phyloP scores from a whole-genome alignment of 2,329 filamentous ascomycete species.

The Nigrograna mackinnonii region DNA sequence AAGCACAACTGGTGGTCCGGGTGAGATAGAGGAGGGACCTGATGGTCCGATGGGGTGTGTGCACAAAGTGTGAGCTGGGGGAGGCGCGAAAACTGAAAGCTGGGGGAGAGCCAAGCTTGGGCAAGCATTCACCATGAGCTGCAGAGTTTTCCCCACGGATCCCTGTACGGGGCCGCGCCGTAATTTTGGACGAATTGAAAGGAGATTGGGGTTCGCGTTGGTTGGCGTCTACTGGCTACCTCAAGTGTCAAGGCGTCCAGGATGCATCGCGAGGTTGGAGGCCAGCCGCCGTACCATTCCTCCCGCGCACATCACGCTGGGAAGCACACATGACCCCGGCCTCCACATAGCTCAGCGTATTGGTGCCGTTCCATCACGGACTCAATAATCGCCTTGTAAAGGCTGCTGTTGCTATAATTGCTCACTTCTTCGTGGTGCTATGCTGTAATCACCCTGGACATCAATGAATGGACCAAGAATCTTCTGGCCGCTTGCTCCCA shows the following conservation, averaged over 20 bases:
- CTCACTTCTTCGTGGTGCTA: too few relatives aligned
- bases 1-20: conserved; percentile 33
- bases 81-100: conserved; percentile 30
- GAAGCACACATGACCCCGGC: conserved; percentile 5
- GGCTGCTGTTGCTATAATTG: neutral
- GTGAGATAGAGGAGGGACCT: too few relatives aligned
- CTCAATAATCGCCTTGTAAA: neutral
- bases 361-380: neutral
- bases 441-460: neutral
- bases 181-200: conserved; percentile 26
- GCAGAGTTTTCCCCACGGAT: conserved; percentile 22
- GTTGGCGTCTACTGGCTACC: conserved; percentile 20
- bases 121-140: conserved; percentile 27
- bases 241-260: conserved; percentile 12
- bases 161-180: conserved; percentile 21
- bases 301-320: conserved; percentile 19
- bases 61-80: conserved; percentile 20
- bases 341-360: conserved; percentile 4
- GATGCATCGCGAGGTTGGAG: conserved; percentile 4
- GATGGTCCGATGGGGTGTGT: too few relatives aligned
- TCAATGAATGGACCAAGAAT: neutral
- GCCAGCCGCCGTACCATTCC: conserved; percentile 13
- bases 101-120: conserved; percentile 32
- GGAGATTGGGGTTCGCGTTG: conserved; percentile 16
- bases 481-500: neutral